A percentile compares a stretch with the other conserved stretches of the same genome.
Evolutionary conservation across 345 rosid genomes (phyloP).

Genomic region (Moringa oleifera): DNA sequence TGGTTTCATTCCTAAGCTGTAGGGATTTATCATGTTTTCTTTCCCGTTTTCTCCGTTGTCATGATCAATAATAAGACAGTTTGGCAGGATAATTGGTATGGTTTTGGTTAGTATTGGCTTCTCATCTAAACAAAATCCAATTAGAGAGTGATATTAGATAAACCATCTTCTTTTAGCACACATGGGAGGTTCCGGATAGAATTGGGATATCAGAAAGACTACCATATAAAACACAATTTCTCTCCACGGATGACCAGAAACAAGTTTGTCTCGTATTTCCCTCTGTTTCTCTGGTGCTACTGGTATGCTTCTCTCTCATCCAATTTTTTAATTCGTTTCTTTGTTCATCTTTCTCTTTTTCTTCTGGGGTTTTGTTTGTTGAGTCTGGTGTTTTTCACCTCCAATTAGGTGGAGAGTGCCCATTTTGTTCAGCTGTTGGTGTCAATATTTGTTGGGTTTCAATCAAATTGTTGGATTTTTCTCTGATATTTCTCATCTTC

Average conservation of each 20-base stretch:
- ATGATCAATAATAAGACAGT: neutral
- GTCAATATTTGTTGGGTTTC: slow-evolving; percentile 7
- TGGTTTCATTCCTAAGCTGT: too few relatives aligned
- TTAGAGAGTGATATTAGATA: too few relatives aligned
- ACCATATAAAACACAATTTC: too few relatives aligned
- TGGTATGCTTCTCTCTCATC: neutral
- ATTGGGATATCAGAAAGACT: too few relatives aligned
- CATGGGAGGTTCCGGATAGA: too few relatives aligned
- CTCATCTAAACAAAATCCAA: neutral
- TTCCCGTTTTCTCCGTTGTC: neutral
- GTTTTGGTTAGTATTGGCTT: neutral
- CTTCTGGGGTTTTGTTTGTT: neutral
- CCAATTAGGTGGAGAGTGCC: neutral
- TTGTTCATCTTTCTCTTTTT: neutral
- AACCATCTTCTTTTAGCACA: too few relatives aligned
- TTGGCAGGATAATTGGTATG: neutral
- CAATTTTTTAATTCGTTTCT: too few relatives aligned
- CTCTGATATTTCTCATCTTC: slow-evolving; percentile 19
- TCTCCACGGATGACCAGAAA: too few relatives aligned
- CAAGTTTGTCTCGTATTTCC: too few relatives aligned
- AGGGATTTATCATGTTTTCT: slow-evolving; percentile 2
- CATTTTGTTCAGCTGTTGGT: slow-evolving; percentile 5
- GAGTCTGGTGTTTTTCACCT: neutral
- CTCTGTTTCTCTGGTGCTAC: neutral
- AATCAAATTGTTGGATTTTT: slow-evolving; percentile 16